A percentile compares a stretch with the other conserved stretches of the same genome.
These are phyloP conservation scores for Aphanoascus verrucosus DNA, from an alignment of 2,329 filamentous ascomycete genomes.

Conservation along the genomic window DNA sequence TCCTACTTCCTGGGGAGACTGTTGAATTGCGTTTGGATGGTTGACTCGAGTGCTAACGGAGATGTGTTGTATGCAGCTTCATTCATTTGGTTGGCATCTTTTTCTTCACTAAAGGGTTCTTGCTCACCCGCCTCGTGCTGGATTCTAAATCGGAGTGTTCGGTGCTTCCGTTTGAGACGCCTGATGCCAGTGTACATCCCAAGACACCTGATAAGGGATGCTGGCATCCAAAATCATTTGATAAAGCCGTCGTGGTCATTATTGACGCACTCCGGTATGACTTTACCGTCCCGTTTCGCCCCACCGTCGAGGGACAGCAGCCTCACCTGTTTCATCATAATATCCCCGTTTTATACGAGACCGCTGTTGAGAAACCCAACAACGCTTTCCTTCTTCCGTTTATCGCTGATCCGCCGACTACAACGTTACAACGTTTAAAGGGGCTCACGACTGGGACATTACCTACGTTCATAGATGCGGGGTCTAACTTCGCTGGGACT, in stretches of 20 bases:
- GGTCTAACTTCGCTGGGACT: conserved; percentile 89
- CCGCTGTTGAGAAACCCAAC: conserved; percentile 58
- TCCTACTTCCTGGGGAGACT: neutral
- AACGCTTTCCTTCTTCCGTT: conserved; percentile 89
- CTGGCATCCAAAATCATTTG: conserved; percentile 91
- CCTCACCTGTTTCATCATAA: conserved; percentile 71
- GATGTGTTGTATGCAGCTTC: conserved; percentile 32
- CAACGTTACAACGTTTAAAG: conserved; percentile 84
- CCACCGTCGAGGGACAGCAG: conserved; percentile 34
- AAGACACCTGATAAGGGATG: conserved; percentile 55
- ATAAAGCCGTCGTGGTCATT: conserved; percentile 80
- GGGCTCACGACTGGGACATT: conserved; percentile 89
- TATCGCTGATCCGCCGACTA: conserved; percentile 91
- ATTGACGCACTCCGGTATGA: conserved; percentile 94
- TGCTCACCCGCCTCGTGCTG: conserved; percentile 73
- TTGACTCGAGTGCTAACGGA: neutral
- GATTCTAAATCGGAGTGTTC: conserved; percentile 64
- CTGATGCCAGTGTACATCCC: conserved; percentile 23
- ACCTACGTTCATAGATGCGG: conserved; percentile 86
- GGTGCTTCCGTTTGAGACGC: conserved; percentile 51
- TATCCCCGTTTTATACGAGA: conserved; percentile 77
- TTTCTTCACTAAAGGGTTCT: conserved; percentile 89
- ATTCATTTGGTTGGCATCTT: conserved; percentile 74
- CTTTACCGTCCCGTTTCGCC: conserved; percentile 71
- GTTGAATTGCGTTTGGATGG: neutral